Conservation (phyloP, 805 yeast genomes). For the Metschnikowia aberdeeniae region DNA sequence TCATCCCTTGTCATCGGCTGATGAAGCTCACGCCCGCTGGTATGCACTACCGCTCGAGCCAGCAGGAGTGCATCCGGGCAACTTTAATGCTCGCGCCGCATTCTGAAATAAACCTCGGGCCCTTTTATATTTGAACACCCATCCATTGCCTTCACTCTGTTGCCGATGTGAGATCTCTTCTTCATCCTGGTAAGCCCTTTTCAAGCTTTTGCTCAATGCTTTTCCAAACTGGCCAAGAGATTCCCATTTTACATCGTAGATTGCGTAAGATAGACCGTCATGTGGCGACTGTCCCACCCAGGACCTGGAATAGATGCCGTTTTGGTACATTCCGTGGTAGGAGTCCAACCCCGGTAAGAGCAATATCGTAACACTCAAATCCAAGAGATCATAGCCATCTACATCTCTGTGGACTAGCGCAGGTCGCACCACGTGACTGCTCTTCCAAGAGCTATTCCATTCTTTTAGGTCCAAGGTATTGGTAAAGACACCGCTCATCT, state of each 20-base stretch:
- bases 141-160: constrained; percentile 21
- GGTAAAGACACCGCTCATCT: constrained; percentile 67
- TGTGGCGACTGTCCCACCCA: constrained; percentile 59
- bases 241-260: constrained; percentile 54
- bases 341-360: constrained; percentile 64
- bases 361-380: constrained; percentile 53
- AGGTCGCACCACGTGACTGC: constrained; percentile 25
- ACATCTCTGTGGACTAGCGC: constrained; percentile 11
- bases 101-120: no score
- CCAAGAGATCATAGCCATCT: constrained; percentile 28
- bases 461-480: constrained; percentile 28
- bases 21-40: not conserved
- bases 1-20: not conserved
- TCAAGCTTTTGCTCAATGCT: constrained; percentile 30
- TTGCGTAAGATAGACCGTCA: constrained; percentile 72
- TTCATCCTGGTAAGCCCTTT: constrained; percentile 25
- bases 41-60: constrained; percentile 1
- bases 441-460: constrained; percentile 31
- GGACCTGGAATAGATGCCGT: constrained; percentile 68
- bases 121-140: constrained; percentile 27
- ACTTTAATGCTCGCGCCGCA: no score
- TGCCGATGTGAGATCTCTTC: constrained; percentile 9
- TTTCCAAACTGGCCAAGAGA: constrained; percentile 25
- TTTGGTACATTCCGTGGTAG: constrained; percentile 62
- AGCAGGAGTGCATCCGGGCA: not conserved